Evolutionary conservation across 2,329 filamentous ascomycete genomes (phyloP), one percentile per base, ranked within the genome.

Genomic region (Talaromyces pinophilus): DNA sequence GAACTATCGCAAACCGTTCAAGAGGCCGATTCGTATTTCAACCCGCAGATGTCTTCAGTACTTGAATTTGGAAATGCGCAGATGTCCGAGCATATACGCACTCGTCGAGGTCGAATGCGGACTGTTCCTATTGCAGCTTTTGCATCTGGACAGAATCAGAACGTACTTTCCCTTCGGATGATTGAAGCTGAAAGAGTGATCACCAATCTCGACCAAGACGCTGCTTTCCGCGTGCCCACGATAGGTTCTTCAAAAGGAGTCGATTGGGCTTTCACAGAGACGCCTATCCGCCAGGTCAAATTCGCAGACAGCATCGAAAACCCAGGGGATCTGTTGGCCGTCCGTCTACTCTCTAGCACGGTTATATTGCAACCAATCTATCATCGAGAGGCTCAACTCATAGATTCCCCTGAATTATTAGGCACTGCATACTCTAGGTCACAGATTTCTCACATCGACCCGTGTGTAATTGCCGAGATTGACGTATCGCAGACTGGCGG

Each of bases 241-340:
- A 76, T 77, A 38, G 78, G 80, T 35, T 76, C 77, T 61, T 46
- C 25, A 7, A 35, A 54, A 10, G 50, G 6, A 19, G 44, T 40
- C 5, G 25, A 63, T 44, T 59, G 52, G 35, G 6, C n/a, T 50
- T 63, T 44, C 22, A 48, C 19, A 19, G 82, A 81, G 15, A 79
- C 81, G 2, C 81, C 84, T 1, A 82, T 88, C 65, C 82, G 81
- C 68, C 86, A 88, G 70, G 73, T 88, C 3, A 79, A 76, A 70
- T 87, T 87, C 71, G 79, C 84, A 11, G 64, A 75, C 72, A 48
- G 70, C 72, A 19, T 72, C 76, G 5, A 83, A 83, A 69, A 54
- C 22, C 25, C 35, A 25, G 54, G 44, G 17, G 7, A 50, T 52
- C 54, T 67, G 7, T 78, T 88, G 61, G 86, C 85, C 13, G 82